Percentiles rank a stretch among this genome's conserved stretches.
phyloP scores from a whole-genome alignment of 75 land plant genomes.

The Sequoiadendron giganteum region DNA sequence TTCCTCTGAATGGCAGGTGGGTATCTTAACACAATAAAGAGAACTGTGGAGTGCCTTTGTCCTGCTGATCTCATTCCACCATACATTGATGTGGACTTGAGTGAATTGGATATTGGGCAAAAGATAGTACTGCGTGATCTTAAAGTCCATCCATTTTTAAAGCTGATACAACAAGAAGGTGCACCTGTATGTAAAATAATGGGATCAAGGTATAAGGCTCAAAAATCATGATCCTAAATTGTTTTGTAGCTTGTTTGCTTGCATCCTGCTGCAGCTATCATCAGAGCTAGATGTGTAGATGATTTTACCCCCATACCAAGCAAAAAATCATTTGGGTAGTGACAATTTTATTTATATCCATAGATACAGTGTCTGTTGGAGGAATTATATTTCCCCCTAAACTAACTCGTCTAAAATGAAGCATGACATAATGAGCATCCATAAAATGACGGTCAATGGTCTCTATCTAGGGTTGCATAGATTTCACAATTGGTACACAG shows the following conservation, averaged over 20 bases:
- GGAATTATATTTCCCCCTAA: not conserved
- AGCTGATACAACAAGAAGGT: constrained; percentile 29
- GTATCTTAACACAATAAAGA: constrained; percentile 67
- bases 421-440: not conserved
- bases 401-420: not conserved
- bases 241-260: not conserved
- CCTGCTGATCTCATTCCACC: constrained; percentile 90
- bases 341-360: not conserved
- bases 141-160: constrained; percentile 76
- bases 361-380: not conserved
- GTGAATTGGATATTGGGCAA: constrained; percentile 74
- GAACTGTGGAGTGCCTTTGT: constrained; percentile 69
- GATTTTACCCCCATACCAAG: not conserved
- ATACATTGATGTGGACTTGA: constrained; percentile 88
- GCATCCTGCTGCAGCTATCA: not conserved
- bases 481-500: not conserved
- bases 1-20: constrained; percentile 52
- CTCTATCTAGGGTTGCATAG: not conserved
- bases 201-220: constrained; percentile 38
- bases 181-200: constrained; percentile 73
- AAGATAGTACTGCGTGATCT: constrained; percentile 70
- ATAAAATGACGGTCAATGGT: not conserved
- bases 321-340: not conserved
- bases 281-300: not conserved
- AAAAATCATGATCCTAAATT: not conserved